Conservation (phyloP, 495 filamentous ascomycete species). For the Talaromyces wortmannii region DNA sequence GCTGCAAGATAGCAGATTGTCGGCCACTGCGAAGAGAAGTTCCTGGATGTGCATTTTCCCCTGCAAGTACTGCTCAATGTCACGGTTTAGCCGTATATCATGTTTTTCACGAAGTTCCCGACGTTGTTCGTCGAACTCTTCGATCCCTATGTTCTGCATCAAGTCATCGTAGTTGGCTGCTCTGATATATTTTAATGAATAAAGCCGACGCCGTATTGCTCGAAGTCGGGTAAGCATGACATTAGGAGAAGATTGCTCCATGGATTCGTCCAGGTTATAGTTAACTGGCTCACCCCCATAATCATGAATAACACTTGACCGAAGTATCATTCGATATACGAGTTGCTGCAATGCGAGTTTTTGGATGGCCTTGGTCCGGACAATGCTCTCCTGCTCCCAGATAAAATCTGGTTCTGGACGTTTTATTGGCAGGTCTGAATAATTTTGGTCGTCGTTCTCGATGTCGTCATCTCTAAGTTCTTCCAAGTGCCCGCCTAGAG, state of each 20-base stretch:
- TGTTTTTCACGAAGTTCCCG: conserved; percentile 10
- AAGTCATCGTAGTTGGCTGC: conserved; percentile 21
- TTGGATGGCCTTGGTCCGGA: conserved; percentile 32
- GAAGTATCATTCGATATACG: conserved; percentile 31
- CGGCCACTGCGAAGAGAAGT: conserved; percentile 25
- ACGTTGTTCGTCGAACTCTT: neutral
- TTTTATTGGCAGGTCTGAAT: conserved; percentile 14
- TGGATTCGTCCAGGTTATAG: conserved; percentile 10
- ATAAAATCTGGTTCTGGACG: conserved; percentile 10
- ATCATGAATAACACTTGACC: conserved; percentile 31
- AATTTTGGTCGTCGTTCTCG: conserved; percentile 13
- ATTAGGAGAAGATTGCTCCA: neutral
- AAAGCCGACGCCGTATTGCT: conserved; percentile 21
- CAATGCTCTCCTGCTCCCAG: conserved; percentile 3
- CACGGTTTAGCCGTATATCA: conserved; percentile 21
- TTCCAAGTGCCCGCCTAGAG: neutral
- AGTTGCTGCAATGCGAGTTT: conserved; percentile 37
- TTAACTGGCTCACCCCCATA: conserved; percentile 31
- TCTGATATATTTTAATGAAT: conserved; percentile 14
- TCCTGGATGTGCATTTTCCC: conserved; percentile 27
- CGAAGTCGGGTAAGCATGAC: conserved; percentile 1
- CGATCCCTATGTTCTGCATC: conserved; percentile 8
- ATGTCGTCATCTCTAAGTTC: conserved; percentile 1
- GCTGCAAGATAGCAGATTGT: conserved; percentile 22
- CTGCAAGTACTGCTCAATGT: conserved; percentile 23